phyloP scores from a whole-genome alignment of 78 protist species.

The Chrysochromulina parva region DNA sequence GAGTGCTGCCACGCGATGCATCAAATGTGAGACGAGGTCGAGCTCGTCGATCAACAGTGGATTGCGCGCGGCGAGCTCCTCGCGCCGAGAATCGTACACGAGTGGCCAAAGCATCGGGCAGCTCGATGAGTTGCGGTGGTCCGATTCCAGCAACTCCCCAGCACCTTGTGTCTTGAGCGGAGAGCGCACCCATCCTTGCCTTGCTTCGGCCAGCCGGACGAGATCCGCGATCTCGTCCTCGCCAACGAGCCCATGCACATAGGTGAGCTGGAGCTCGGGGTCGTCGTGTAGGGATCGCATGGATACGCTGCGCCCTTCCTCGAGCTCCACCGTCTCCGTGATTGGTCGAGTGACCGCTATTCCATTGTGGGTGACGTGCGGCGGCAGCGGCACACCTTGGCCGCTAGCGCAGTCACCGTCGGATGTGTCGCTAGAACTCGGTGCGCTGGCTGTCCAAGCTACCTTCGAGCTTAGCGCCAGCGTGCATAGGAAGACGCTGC shows the following conservation, averaged over 20 bases:
- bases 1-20: not conserved
- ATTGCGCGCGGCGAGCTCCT: not conserved
- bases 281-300: too few species aligned
- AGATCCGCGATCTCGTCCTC: not conserved
- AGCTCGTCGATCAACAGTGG: not conserved
- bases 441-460: too few species aligned
- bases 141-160: not conserved
- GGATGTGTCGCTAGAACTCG: too few species aligned
- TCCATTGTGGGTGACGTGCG: too few species aligned
- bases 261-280: not conserved
- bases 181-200: not conserved
- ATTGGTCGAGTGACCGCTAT: too few species aligned
- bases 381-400: too few species aligned
- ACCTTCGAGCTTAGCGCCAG: too few species aligned
- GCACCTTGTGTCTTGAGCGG: not conserved
- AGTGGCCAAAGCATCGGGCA: constrained; percentile 14
- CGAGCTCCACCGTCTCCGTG: too few species aligned
- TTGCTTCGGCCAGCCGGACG: not conserved
- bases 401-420: too few species aligned
- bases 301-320: too few species aligned
- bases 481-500: too few species aligned
- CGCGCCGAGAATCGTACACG: not conserved
- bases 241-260: not conserved
- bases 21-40: not conserved
- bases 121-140: not conserved